A percentile compares a stretch with the other conserved stretches of the same genome.
These are phyloP conservation scores for Rhizoctonia solani DNA, from an alignment of 1,284 basidiomycete species.

Conservation along the genomic window DNA sequence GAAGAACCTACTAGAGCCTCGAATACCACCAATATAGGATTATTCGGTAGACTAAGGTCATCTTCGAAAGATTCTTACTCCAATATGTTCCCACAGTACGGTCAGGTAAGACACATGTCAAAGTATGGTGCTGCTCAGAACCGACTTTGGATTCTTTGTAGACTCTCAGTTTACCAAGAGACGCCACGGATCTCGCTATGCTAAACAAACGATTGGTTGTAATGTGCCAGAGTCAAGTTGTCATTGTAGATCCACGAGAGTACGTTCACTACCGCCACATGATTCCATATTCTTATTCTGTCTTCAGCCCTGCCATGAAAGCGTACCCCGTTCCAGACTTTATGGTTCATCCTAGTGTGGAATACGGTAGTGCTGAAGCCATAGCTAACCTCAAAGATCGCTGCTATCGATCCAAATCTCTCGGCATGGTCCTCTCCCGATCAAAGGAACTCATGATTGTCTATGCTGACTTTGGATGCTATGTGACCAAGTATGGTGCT, in stretches of 20 bases:
- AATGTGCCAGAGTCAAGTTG: slow-evolving; percentile 63
- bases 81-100: slow-evolving; percentile 60
- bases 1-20: slow-evolving; percentile 42
- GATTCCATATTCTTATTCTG: slow-evolving; percentile 38
- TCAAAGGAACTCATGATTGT: slow-evolving; percentile 65
- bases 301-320: slow-evolving; percentile 43
- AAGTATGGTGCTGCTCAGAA: slow-evolving; percentile 4
- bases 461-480: slow-evolving; percentile 70
- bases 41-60: slow-evolving; percentile 5
- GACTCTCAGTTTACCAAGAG: slow-evolving; percentile 69
- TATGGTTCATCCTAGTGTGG: slow-evolving; percentile 45
- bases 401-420: slow-evolving; percentile 61
- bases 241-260: slow-evolving; percentile 68
- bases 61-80: slow-evolving; percentile 35
- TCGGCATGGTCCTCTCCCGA: slow-evolving; percentile 67
- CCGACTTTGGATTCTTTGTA: slow-evolving; percentile 43
- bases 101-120: slow-evolving; percentile 56
- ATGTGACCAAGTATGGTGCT: slow-evolving; percentile 67
- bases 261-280: slow-evolving; percentile 46
- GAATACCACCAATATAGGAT: slow-evolving; percentile 13
- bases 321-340: slow-evolving; percentile 65
- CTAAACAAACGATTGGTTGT: slow-evolving; percentile 66
- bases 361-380: slow-evolving; percentile 45
- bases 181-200: slow-evolving; percentile 54
- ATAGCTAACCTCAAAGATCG: slow-evolving; percentile 60